phyloP scores from a whole-genome alignment of 345 rosid genomes.

The Mallotus nudiflorus region DNA sequence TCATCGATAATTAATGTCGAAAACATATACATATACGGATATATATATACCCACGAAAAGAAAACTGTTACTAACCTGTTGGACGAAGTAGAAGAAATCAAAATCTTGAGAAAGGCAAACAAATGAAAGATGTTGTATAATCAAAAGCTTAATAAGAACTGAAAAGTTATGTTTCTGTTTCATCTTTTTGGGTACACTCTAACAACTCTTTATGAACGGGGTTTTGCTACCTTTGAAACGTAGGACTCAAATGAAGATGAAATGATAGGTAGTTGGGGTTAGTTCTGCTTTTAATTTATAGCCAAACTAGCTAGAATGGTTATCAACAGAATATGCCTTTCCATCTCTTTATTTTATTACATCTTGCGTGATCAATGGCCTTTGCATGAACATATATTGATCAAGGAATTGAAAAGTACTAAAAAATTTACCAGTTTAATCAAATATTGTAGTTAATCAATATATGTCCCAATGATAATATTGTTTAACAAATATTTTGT shows the following conservation, averaged over 20 bases:
- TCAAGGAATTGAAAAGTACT: too few relatives aligned
- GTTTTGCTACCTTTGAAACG: neutral
- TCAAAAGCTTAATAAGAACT: conserved; percentile 36
- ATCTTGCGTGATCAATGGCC: neutral
- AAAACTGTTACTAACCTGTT: conserved; percentile 38
- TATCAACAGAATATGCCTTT: neutral
- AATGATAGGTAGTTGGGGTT: too few relatives aligned
- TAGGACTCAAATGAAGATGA: too few relatives aligned
- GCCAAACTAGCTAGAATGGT: neutral
- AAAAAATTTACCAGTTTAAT: too few relatives aligned
- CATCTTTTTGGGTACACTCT: neutral
- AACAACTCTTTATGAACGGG: neutral
- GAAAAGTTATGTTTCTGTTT: conserved; percentile 21
- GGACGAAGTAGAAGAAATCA: conserved; percentile 89
- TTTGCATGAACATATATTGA: too few relatives aligned
- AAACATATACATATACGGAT: too few relatives aligned
- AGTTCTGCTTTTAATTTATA: neutral
- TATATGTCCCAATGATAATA: too few relatives aligned
- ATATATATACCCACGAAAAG: too few relatives aligned
- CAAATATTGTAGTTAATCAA: too few relatives aligned
- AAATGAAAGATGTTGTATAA: conserved; percentile 47
- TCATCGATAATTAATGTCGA: neutral
- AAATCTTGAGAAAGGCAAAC: conserved; percentile 50
- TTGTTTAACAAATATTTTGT: too few relatives aligned
- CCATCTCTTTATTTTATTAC: neutral